Base-by-base conservation (phyloP, 495 filamentous ascomycete genomes). In the Aspergillus carlsbadensis region DNA sequence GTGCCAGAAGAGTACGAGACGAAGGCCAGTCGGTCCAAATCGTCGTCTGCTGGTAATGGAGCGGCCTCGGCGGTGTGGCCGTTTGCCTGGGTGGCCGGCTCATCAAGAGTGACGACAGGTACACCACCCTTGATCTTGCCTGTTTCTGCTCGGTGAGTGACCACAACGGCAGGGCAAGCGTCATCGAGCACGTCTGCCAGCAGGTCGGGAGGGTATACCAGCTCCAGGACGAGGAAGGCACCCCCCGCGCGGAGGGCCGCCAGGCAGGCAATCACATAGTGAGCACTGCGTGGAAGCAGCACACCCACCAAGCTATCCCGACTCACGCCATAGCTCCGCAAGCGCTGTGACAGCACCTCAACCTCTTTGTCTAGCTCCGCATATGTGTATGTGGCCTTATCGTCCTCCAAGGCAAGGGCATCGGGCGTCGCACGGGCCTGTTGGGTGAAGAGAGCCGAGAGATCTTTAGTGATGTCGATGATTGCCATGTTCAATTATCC, bases 241-340 rank as follows among this genome's bases (percentile, higher is more conserved):
- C 85, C 86, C 18, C 85, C 85, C 1, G 86, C 85, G 26, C 84
- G 81, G 39, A 87, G 78, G 6, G 82, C 81, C 22, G 85, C 85
- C 37, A 89, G 71, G 64, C 84, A 88, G 21, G 84, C 81, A 68
- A 89, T 84, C 60, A 89, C 84, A 65, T 88, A 88, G 65, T 88
- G 73, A 17, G 85, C 84, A 59, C 83, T 86, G 6, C 86, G 80
- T 33, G 83, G 84, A 51, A 89, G 70, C 15, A 89, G 72, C 44
- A 89, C 80, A 21, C 86, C 86, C 29, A 87, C 86, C 18, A 86
- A 74, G 31, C 69, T 75, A 62, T 88, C 84, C 15, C 84, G 81
- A 20, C 78, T 73, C 36, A 87, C 84, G 13, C 84, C 85, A 64
- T 81, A 72, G 47, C 68, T 60, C 5, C 80, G 80, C 37, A 89